phyloP scores from a whole-genome alignment of 2,329 filamentous ascomycete species.

The Grosmannia huntii region DNA sequence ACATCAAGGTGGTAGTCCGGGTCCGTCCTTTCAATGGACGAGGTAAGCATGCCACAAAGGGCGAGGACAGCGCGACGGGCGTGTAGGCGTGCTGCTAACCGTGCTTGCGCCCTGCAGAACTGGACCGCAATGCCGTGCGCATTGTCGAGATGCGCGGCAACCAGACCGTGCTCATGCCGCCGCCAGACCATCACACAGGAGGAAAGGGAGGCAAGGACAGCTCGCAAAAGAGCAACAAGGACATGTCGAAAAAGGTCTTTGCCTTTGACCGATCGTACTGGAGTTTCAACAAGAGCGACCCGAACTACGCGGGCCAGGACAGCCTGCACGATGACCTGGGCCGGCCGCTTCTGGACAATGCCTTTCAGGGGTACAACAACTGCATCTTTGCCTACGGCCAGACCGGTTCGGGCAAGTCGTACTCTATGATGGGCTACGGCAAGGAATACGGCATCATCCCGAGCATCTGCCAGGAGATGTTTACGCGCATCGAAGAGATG shows the following conservation, averaged over 20 bases:
- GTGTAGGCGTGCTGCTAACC: neutral
- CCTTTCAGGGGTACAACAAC: slow-evolving; percentile 98
- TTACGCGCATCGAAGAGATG: slow-evolving; percentile 74
- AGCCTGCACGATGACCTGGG: slow-evolving; percentile 90
- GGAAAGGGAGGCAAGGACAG: too few relatives aligned
- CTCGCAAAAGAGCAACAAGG: slow-evolving; percentile 50
- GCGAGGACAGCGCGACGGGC: neutral
- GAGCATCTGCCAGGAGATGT: slow-evolving; percentile 88
- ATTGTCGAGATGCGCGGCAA: slow-evolving; percentile 92
- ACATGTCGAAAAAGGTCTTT: slow-evolving; percentile 62
- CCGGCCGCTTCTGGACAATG: slow-evolving; percentile 96
- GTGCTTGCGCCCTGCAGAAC: slow-evolving; percentile 45
- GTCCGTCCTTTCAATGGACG: slow-evolving; percentile 88
- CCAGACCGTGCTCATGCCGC: slow-evolving; percentile 76
- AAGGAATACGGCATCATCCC: slow-evolving; percentile 76
- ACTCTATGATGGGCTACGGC: slow-evolving; percentile 89
- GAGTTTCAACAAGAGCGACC: slow-evolving; percentile 70
- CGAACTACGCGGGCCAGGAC: slow-evolving; percentile 83
- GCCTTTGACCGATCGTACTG: slow-evolving; percentile 98
- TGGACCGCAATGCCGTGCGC: slow-evolving; percentile 84
- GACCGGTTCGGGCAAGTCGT: slow-evolving; percentile 74
- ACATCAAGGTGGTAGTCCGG: slow-evolving; percentile 99
- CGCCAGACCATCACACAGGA: slow-evolving; percentile 43
- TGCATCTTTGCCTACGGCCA: slow-evolving; percentile 99
- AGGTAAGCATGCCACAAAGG: slow-evolving; percentile 42